Conservation (phyloP, 495 filamentous ascomycete genomes). For the Xeromyces bisporus region DNA sequence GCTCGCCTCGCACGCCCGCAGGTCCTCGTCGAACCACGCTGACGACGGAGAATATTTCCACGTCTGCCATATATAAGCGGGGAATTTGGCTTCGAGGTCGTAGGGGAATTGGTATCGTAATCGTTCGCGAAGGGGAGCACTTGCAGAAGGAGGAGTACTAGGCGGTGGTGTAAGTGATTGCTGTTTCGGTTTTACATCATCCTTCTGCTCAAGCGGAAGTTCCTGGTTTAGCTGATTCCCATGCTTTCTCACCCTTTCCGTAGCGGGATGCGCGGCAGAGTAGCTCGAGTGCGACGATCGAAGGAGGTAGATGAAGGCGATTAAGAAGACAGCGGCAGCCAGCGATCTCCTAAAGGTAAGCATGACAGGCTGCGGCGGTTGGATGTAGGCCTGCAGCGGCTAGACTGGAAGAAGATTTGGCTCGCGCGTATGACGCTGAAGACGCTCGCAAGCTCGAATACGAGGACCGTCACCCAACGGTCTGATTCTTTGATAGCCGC, state of each 20-base stretch:
- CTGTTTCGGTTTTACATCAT: constrained; percentile 3
- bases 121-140: constrained; percentile 54
- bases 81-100: constrained; percentile 71
- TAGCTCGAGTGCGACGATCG: constrained; percentile 38
- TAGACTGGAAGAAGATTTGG: background rate
- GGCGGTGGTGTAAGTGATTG: constrained; percentile 22
- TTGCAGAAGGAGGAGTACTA: constrained; percentile 16
- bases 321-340: constrained; percentile 45
- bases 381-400: background rate
- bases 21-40: constrained; percentile 54
- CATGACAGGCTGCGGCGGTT: constrained; percentile 18
- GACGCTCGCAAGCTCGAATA: background rate
- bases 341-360: constrained; percentile 60
- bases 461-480: too few relatives aligned
- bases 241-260: background rate
- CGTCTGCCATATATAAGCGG: constrained; percentile 97
- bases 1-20: constrained; percentile 69
- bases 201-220: constrained; percentile 6
- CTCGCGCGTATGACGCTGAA: background rate
- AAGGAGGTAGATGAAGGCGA: constrained; percentile 56
- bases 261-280: constrained; percentile 7
- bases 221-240: constrained; percentile 8
- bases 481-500: too few relatives aligned
- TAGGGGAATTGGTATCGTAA: constrained; percentile 90
- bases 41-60: constrained; percentile 84